phyloP scores from a whole-genome alignment of 2,329 filamentous ascomycete genomes.

The Cercospora citrullina region DNA sequence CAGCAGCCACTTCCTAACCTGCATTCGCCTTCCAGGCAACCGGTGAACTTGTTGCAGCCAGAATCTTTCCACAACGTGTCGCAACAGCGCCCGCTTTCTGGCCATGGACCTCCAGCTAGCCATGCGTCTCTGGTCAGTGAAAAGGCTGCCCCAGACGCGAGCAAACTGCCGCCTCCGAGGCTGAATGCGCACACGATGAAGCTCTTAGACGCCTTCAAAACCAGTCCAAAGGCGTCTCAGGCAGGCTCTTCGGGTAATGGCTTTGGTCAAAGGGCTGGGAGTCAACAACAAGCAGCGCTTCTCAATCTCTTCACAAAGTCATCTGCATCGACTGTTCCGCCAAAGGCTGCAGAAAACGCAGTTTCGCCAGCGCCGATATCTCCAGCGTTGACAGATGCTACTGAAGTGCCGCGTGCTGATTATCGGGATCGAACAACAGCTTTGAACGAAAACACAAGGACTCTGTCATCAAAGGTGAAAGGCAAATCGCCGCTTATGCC shows the following conservation, averaged over 20 bases:
- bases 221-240: constrained; percentile 1
- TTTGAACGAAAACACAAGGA: constrained; percentile 39
- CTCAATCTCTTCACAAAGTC: constrained; percentile 48
- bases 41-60: constrained; percentile 7
- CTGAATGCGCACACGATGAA: constrained; percentile 59
- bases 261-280: constrained; percentile 31
- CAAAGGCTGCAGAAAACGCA: constrained; percentile 6
- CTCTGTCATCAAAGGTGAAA: constrained; percentile 30
- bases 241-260: constrained; percentile 20
- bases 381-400: constrained; percentile 27
- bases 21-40: constrained; percentile 5
- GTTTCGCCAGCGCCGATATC: constrained; percentile 17
- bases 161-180: constrained; percentile 59
- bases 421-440: constrained; percentile 25
- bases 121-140: constrained; percentile 41
- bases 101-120: neutral
- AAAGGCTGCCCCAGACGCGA: constrained; percentile 53
- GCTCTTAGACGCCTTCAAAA: constrained; percentile 57
- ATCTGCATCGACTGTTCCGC: constrained; percentile 20
- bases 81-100: constrained; percentile 11
- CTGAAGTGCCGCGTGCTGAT: constrained; percentile 21
- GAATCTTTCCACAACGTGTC: constrained; percentile 2
- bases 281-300: constrained; percentile 48
- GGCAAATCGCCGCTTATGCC: neutral
- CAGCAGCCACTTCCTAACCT: neutral